Conservation (phyloP, 2,329 filamentous ascomycete species). For the Fusarium veterinarium region DNA sequence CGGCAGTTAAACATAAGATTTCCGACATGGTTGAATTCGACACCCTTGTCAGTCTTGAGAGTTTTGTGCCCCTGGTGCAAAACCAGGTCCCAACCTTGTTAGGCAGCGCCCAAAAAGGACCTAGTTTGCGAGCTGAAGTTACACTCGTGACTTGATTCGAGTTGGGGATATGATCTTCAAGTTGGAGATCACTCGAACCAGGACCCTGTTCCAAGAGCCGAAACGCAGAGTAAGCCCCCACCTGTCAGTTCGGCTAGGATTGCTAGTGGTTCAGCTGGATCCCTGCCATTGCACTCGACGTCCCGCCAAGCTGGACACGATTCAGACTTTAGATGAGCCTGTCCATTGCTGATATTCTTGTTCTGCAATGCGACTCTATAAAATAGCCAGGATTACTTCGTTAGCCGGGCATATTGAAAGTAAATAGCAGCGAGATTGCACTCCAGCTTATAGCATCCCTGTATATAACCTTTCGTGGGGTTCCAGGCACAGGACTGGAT, state of each 20-base stretch:
- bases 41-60: slow-evolving; percentile 4
- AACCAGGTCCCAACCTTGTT: background rate
- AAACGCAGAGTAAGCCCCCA: slow-evolving; percentile 19
- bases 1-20: slow-evolving; percentile 21
- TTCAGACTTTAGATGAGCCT: slow-evolving; percentile 17
- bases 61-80: slow-evolving; percentile 2
- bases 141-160: slow-evolving; percentile 10
- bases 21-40: slow-evolving; percentile 6
- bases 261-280: slow-evolving; percentile 32
- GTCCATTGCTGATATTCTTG: background rate
- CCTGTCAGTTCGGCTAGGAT: slow-evolving; percentile 41
- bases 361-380: slow-evolving; percentile 5
- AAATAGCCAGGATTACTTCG: slow-evolving; percentile 1
- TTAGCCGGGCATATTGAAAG: slow-evolving; percentile 2
- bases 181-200: slow-evolving; percentile 26
- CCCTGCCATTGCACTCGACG: slow-evolving; percentile 17
- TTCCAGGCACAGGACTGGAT: background rate
- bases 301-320: slow-evolving; percentile 8
- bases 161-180: slow-evolving; percentile 14
- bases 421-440: slow-evolving; percentile 5
- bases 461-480: background rate
- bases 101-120: slow-evolving; percentile 6
- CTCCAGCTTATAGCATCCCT: background rate
- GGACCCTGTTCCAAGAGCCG: slow-evolving; percentile 20
- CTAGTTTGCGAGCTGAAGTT: slow-evolving; percentile 28